A percentile compares a stretch with the other conserved stretches of the same genome.
These are phyloP conservation scores for Hsuehochloa calcarea DNA, from an alignment of 176 grass and related monocot species.

Conservation along the genomic window DNA sequence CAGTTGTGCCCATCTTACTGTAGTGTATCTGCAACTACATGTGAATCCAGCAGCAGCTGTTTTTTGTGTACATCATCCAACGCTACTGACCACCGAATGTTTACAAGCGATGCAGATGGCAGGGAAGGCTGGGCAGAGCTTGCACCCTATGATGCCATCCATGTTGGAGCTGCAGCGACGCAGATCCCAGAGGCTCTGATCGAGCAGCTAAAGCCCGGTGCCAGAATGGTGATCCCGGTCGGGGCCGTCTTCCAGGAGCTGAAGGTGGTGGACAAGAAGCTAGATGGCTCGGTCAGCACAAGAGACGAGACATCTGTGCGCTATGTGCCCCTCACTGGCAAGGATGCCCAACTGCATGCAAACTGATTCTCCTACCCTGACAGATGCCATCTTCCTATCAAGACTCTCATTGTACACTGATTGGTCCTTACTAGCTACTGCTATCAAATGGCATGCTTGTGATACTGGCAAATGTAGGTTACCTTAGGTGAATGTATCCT, in stretches of 20 bases:
- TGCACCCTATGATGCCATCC: constrained; percentile 73
- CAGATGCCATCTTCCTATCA: background rate
- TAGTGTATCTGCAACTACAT: background rate
- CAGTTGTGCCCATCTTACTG: background rate
- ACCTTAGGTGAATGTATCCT: background rate
- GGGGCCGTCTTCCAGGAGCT: constrained; percentile 69
- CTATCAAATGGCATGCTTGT: background rate
- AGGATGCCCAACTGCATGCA: constrained; percentile 45
- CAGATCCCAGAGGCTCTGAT: constrained; percentile 62
- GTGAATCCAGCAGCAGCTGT: background rate
- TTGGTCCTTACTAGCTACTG: background rate
- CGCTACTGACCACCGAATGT: background rate
- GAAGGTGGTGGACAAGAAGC: constrained; percentile 76
- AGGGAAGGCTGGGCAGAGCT: constrained; percentile 75
- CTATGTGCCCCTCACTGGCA: constrained; percentile 68
- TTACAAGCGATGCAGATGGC: constrained; percentile 56
- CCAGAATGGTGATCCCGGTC: constrained; percentile 80
- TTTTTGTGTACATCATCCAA: background rate
- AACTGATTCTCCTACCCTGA: constrained; percentile 30
- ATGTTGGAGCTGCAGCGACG: constrained; percentile 70
- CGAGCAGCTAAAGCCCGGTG: constrained; percentile 72
- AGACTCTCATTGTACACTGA: constrained; percentile 13
- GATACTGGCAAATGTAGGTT: background rate
- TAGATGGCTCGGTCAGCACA: constrained; percentile 47
- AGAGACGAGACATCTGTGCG: constrained; percentile 62